These are phyloP conservation scores for Amaranthus cruentus DNA, from an alignment of 148 eudicot species.

Conservation along the genomic window DNA sequence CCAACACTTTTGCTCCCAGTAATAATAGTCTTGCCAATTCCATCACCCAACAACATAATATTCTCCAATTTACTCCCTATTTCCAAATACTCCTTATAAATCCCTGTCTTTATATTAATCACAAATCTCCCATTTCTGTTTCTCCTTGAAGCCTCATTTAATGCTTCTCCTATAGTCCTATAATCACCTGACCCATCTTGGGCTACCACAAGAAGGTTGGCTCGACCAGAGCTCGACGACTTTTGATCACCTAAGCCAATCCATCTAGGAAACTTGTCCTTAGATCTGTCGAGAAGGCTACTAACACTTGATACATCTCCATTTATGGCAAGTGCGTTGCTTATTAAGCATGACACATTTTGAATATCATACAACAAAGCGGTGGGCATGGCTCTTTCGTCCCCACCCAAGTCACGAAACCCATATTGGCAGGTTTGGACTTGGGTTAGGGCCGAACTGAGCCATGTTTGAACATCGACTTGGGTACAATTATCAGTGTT, in stretches of 20 bases:
- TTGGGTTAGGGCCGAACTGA: slow-evolving; percentile 65
- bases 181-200: slow-evolving; percentile 74
- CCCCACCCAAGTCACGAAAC: slow-evolving; percentile 42
- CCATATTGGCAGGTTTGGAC: slow-evolving; percentile 61
- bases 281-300: not conserved
- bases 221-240: slow-evolving; percentile 20
- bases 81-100: slow-evolving; percentile 50
- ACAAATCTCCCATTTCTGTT: slow-evolving; percentile 48
- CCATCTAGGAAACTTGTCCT: slow-evolving; percentile 54
- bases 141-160: slow-evolving; percentile 41
- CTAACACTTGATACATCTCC: slow-evolving; percentile 2
- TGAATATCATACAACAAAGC: slow-evolving; percentile 17
- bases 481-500: slow-evolving; percentile 17
- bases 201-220: slow-evolving; percentile 59
- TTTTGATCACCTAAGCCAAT: slow-evolving; percentile 42
- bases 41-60: slow-evolving; percentile 73
- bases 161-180: slow-evolving; percentile 43
- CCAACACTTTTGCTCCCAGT: slow-evolving; percentile 73
- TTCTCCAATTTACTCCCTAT: slow-evolving; percentile 36
- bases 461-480: slow-evolving; percentile 65
- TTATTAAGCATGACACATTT: slow-evolving; percentile 47
- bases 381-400: slow-evolving; percentile 24
- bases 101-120: slow-evolving; percentile 62
- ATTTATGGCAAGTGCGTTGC: slow-evolving; percentile 62
- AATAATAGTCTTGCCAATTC: slow-evolving; percentile 71